Evolutionary conservation across 2,329 filamentous ascomycete species (phyloP), one percentile per base, ranked within the genome.

Genomic region (Arachnomyces sp.): DNA sequence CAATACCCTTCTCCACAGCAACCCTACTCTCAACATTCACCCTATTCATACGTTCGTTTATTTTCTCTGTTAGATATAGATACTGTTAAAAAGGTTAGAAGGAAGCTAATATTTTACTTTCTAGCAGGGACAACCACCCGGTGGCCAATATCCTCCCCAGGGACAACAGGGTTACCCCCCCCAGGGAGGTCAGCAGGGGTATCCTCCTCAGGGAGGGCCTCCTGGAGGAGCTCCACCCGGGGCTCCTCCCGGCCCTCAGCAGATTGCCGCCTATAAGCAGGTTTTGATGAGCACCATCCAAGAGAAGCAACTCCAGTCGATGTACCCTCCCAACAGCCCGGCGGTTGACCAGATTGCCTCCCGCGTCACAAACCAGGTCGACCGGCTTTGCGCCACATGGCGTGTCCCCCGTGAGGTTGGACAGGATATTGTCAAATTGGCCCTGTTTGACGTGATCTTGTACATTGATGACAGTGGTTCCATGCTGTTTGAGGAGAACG

Each of bases 401-500:
- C 64, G 66, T 41, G 67, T 81, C 36, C 70, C 70, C 6, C 68
- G 68, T 46, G 77, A 81, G 58, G 72, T 81, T 43, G 77, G 73
- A 34, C 76, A 72, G 40, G 77, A 81, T 55, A 71, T 81, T 43
- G 74, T 79, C 53, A 77, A 79, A 55, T 65, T 81, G 17, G 68
- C 73, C 3, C 61, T 81, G 17, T 81, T 76, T 56, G 77, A 81
- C 50, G 70, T 80, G 29, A 64, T 79, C 33, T 62, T 81, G 36
- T 81, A 78, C 55, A 75, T 81, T 40, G 79, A 83, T 49, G 79
- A 84, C 64, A 80, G 76, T 54, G 79, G 80, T 32, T 82, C 79
- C 14, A 83, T 84, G 70, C 69, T 74, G 41, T 82, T 83, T 48
- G 78, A 82, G 52, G 78, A 82, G 55, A 71, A 74, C 42, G 79